Evolutionary conservation across 1,139 yeast species (phyloP).

Genomic region (Sugiyamaella sp.): DNA sequence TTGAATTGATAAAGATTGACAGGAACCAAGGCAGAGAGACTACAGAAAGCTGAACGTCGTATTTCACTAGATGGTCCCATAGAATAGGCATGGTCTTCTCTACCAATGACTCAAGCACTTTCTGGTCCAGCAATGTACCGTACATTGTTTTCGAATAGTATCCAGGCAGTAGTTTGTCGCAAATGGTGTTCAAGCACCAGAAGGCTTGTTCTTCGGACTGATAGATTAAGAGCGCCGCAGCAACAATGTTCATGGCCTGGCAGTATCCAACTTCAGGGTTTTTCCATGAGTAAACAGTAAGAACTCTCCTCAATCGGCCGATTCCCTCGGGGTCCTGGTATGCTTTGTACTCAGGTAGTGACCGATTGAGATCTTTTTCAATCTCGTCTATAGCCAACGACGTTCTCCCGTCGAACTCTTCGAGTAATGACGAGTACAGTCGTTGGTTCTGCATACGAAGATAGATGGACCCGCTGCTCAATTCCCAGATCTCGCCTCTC

Average conservation of each 20-base stretch:
- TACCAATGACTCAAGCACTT: conserved; percentile 88
- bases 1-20: conserved; percentile 83
- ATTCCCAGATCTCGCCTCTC: conserved; percentile 96
- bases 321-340: conserved; percentile 89
- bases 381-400: conserved; percentile 94
- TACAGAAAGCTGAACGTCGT: conserved; percentile 92
- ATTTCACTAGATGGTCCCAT: conserved; percentile 75
- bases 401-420: conserved; percentile 60
- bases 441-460: conserved; percentile 64
- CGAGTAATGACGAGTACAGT: conserved; percentile 60
- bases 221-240: conserved; percentile 88
- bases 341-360: conserved; percentile 94
- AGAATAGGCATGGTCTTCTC: conserved; percentile 87
- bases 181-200: conserved; percentile 83
- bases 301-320: conserved; percentile 75
- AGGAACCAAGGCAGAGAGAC: conserved; percentile 97
- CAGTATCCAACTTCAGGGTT: conserved; percentile 98
- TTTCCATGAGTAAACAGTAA: conserved; percentile 95
- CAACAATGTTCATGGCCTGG: conserved; percentile 98
- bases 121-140: conserved; percentile 92
- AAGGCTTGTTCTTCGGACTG: conserved; percentile 98
- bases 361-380: conserved; percentile 91
- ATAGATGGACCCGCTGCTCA: conserved; percentile 85
- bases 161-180: conserved; percentile 89
- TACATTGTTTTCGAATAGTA: conserved; percentile 98